Evolutionary conservation across 768 basidiomycete species (phyloP).

Genomic region (Xerocomellus chrysenteron): DNA sequence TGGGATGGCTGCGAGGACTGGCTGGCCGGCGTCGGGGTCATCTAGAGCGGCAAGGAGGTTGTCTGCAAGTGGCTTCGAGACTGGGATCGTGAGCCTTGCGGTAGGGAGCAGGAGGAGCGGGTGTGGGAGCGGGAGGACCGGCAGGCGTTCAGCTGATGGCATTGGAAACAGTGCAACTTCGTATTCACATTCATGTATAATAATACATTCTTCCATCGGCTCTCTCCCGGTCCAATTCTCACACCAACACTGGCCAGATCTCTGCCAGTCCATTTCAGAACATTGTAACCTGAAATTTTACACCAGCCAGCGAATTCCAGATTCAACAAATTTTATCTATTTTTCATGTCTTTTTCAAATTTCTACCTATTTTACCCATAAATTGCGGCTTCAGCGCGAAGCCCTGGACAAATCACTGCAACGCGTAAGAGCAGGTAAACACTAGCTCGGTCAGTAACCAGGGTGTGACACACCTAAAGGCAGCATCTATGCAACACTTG

Average conservation of each 20-base stretch:
- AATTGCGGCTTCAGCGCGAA: constrained; percentile 20
- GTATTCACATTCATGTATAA: neutral
- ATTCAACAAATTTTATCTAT: constrained; percentile 34
- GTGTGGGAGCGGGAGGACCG: constrained; percentile 65
- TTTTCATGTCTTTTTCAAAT: constrained; percentile 63
- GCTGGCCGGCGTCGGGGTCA: constrained; percentile 60
- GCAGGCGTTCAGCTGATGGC: constrained; percentile 45
- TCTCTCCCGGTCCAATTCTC: neutral
- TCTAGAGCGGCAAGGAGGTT: constrained; percentile 66
- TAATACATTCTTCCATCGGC: no score
- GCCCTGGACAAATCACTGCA: constrained; percentile 46
- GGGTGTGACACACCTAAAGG: constrained; percentile 62
- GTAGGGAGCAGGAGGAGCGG: constrained; percentile 77
- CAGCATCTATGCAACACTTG: constrained; percentile 78
- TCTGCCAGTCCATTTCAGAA: no score
- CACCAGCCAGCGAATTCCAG: no score
- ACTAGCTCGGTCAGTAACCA: neutral
- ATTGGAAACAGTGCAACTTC: constrained; percentile 6
- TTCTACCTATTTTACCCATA: constrained; percentile 61
- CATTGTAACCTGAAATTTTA: no score
- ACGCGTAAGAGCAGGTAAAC: neutral
- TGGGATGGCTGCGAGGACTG: constrained; percentile 68
- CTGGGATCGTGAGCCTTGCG: constrained; percentile 64
- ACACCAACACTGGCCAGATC: neutral
- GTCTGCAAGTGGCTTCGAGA: constrained; percentile 61